These are phyloP conservation scores for Papiliotrema flavescens DNA, from an alignment of 1,284 basidiomycete species.

Conservation along the genomic window DNA sequence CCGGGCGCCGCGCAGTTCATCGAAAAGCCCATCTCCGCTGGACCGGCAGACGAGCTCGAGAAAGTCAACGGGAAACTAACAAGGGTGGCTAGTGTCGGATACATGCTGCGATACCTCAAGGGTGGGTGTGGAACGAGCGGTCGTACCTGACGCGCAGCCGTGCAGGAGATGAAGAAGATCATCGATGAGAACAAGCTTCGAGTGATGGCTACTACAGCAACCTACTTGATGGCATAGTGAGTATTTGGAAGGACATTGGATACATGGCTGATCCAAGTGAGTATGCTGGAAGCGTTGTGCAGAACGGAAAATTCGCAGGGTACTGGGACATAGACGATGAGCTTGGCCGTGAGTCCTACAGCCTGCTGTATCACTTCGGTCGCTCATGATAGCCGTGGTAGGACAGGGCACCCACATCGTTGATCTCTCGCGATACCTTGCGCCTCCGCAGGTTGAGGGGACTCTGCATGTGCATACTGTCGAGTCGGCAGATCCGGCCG, in stretches of 20 bases:
- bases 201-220: conserved; percentile 52
- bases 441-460: conserved; percentile 4
- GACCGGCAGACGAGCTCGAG: conserved; percentile 58
- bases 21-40: conserved; percentile 62
- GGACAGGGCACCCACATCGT: conserved; percentile 50
- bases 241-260: neutral
- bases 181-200: conserved; percentile 53
- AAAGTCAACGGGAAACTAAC: conserved; percentile 58
- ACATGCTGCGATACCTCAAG: conserved; percentile 27
- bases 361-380: conserved; percentile 15
- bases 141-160: conserved; percentile 27
- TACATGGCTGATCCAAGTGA: conserved; percentile 5
- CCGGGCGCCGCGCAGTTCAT: conserved; percentile 83
- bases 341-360: conserved; percentile 17
- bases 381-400: conserved; percentile 45
- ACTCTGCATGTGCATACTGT: conserved; percentile 22
- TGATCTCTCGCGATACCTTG: conserved; percentile 18
- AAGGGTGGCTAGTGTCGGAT: conserved; percentile 66
- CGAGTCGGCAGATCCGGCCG: conserved; percentile 17
- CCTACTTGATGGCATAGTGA: conserved; percentile 52
- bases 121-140: conserved; percentile 53
- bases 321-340: conserved; percentile 24
- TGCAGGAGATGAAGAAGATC: conserved; percentile 52
- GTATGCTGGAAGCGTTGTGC: conserved; percentile 7
- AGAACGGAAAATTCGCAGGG: conserved; percentile 2